Evolutionary conservation across 345 rosid species (phyloP).

Genomic region (Viola odorata): DNA sequence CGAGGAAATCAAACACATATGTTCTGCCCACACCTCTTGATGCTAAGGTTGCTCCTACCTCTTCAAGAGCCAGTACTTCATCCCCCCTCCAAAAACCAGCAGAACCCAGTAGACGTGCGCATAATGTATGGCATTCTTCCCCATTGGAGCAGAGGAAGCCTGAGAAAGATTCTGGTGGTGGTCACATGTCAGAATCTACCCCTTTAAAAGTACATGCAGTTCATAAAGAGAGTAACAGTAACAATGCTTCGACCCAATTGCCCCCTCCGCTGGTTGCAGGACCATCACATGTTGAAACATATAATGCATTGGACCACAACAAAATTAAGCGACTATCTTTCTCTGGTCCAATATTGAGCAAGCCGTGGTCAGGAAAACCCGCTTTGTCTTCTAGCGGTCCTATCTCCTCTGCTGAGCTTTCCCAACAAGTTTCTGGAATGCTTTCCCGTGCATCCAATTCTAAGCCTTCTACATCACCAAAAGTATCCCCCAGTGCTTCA

Average conservation of each 20-base stretch:
- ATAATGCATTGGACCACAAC: slow-evolving; percentile 36
- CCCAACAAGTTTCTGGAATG: slow-evolving; percentile 41
- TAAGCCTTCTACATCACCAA: slow-evolving; percentile 56
- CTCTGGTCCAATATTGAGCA: slow-evolving; percentile 71
- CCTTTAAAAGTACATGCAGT: slow-evolving; percentile 20
- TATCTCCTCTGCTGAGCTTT: slow-evolving; percentile 35
- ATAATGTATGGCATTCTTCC: slow-evolving; percentile 72
- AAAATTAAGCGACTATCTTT: slow-evolving; percentile 51
- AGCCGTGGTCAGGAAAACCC: slow-evolving; percentile 45
- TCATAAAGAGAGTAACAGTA: slow-evolving; percentile 38
- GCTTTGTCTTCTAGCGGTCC: slow-evolving; percentile 42
- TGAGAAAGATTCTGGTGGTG: slow-evolving; percentile 34
- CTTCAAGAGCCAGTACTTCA: slow-evolving; percentile 40
- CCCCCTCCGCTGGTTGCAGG: slow-evolving; percentile 63
- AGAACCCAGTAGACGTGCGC: slow-evolving; percentile 32
- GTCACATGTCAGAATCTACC: slow-evolving; percentile 21
- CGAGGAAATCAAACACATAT: slow-evolving; percentile 48
- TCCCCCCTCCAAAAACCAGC: slow-evolving; percentile 37
- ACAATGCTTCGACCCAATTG: slow-evolving; percentile 33
- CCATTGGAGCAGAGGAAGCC: slow-evolving; percentile 74
- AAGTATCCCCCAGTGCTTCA: slow-evolving; percentile 69
- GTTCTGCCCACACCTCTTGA: slow-evolving; percentile 81
- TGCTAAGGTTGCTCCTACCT: slow-evolving; percentile 28
- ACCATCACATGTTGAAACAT: slow-evolving; percentile 37
- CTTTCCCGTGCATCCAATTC: slow-evolving; percentile 39